These are phyloP conservation scores for Mortierella sp. DNA, from an alignment of 371 early-diverging fungal species.

Conservation along the genomic window DNA sequence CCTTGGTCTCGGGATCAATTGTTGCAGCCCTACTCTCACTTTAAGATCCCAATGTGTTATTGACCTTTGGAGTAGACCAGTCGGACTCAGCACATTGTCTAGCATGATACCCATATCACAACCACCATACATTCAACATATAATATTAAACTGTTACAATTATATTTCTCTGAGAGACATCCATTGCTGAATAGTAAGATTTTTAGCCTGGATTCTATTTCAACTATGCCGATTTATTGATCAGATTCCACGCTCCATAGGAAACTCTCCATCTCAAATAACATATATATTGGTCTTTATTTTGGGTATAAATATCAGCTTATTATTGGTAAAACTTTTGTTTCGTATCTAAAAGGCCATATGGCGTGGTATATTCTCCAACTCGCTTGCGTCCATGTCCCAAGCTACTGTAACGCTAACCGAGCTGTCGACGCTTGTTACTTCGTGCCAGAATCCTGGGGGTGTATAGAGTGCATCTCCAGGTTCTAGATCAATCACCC, in stretches of 20 bases:
- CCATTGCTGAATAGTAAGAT: too few relatives aligned
- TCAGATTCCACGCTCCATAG: too few relatives aligned
- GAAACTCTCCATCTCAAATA: too few relatives aligned
- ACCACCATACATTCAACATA: too few relatives aligned
- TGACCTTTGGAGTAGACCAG: not conserved
- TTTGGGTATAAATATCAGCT: not conserved
- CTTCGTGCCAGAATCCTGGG: slow-evolving; percentile 60
- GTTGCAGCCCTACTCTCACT: not conserved
- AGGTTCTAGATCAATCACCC: slow-evolving; percentile 48
- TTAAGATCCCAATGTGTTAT: not conserved
- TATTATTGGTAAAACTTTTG: not conserved
- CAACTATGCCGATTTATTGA: too few relatives aligned
- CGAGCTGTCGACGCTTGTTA: slow-evolving; percentile 53
- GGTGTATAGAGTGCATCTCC: slow-evolving; percentile 60
- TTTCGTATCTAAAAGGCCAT: slow-evolving; percentile 15
- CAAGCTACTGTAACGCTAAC: slow-evolving; percentile 57
- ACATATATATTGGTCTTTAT: too few relatives aligned
- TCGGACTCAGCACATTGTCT: not conserved
- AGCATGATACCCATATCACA: too few relatives aligned
- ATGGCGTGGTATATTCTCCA: slow-evolving; percentile 43
- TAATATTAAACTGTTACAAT: too few relatives aligned
- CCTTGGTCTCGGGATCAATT: not conserved
- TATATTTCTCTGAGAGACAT: too few relatives aligned
- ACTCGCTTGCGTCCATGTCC: slow-evolving; percentile 54
- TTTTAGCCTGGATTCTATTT: too few relatives aligned